Evolutionary conservation across 805 yeast species (phyloP).

Genomic region (Barnettozyma salicaria): DNA sequence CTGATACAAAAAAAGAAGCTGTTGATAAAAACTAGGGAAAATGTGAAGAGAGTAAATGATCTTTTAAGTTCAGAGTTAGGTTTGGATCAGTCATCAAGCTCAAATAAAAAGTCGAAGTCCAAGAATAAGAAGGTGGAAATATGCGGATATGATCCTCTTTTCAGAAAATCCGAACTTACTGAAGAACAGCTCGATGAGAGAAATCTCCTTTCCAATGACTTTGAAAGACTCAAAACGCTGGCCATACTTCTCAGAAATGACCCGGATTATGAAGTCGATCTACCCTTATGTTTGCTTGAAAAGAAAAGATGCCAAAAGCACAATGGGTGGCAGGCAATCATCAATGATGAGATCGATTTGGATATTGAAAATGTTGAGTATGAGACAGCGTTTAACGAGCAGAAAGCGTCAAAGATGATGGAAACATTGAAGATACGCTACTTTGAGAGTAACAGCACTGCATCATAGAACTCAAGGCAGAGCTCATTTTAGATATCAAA

Average conservation of each 20-base stretch:
- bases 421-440: conserved; percentile 34
- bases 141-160: conserved; percentile 44
- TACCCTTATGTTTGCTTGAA: conserved; percentile 43
- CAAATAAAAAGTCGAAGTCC: conserved; percentile 16
- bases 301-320: conserved; percentile 53
- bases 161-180: conserved; percentile 12
- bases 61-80: conserved; percentile 11
- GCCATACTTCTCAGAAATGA: conserved; percentile 6
- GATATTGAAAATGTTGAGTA: conserved; percentile 27
- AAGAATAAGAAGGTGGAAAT: conserved; percentile 37
- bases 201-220: conserved; percentile 18
- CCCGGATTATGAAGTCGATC: conserved; percentile 1
- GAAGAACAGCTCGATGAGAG: conserved; percentile 17
- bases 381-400: conserved; percentile 19
- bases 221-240: conserved; percentile 1
- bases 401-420: conserved; percentile 28
- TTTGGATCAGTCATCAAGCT: not conserved
- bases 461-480: no score
- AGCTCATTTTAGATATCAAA: no score
- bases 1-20: conserved; percentile 14
- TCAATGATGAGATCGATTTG: conserved; percentile 31
- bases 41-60: conserved; percentile 25
- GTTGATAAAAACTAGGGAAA: conserved; percentile 23
- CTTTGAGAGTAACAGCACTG: conserved; percentile 28
- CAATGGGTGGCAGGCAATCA: conserved; percentile 40